phyloP scores from a whole-genome alignment of 2,329 filamentous ascomycete genomes.

The Rutstroemia sp. region DNA sequence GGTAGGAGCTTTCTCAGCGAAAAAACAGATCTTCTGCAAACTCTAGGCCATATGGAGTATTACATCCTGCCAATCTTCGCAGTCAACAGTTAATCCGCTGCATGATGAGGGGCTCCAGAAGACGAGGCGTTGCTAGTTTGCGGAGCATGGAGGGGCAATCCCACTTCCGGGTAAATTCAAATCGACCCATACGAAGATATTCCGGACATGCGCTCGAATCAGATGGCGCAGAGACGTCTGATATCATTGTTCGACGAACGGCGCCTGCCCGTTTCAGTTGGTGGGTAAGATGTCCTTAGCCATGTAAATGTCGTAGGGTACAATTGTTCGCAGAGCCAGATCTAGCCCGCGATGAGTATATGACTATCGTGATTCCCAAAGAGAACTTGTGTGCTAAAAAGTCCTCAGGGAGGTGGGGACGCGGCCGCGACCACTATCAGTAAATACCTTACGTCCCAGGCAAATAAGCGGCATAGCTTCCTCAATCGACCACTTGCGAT shows the following conservation, averaged over 20 bases:
- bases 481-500: background rate
- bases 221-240: background rate
- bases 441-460: too few species aligned
- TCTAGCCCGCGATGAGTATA: too few species aligned
- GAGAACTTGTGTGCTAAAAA: too few species aligned
- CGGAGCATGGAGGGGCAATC: conserved; percentile 8
- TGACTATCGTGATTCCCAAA: too few species aligned
- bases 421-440: too few species aligned
- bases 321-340: too few species aligned
- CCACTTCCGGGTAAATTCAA: conserved; percentile 14
- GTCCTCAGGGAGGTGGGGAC: too few species aligned
- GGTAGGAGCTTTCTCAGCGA: background rate
- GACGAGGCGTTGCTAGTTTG: background rate
- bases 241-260: too few species aligned
- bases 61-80: background rate
- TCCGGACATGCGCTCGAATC: conserved; percentile 19
- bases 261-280: too few species aligned
- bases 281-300: too few species aligned
- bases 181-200: background rate
- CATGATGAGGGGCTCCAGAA: conserved; percentile 2
- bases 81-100: conserved; percentile 1
- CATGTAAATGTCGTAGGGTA: too few species aligned
- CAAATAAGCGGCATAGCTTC: background rate
- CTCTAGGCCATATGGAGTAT: conserved; percentile 3
- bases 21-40: background rate